Base-by-base conservation (phyloP, 306 rosid genomes). In the Abrus precatorius region DNA sequence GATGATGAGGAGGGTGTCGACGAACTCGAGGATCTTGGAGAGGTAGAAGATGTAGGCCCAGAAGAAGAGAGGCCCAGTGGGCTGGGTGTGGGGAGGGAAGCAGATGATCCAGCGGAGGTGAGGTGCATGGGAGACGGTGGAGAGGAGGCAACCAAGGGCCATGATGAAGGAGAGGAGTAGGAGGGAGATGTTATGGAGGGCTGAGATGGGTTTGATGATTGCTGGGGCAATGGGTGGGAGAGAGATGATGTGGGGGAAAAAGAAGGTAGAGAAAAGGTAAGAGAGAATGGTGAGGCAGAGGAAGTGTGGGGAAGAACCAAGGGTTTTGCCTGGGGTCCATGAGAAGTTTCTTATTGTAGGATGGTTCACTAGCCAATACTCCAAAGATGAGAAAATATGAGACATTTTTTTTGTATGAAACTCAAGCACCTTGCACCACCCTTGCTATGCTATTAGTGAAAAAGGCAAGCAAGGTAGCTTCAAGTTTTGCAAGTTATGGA, bases 41-140 rank as follows among this genome's bases (percentile, higher is more conserved):
- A 95, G 89, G 96, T 95, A 93, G 87, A 91, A 93, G 70, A 93
- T 12, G 90, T 95, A 88, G 41, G 93, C 99, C 99, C 99, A 95
- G 87, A 95, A 95, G 84, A 95, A 95, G 72, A 91, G 87, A 4
- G 98, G 98, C 2, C 98, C 98, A 2, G 47, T 60, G 33, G 93
- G 91, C 1, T 65, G 45, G 56, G 92, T 89, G 2, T 66, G 14
- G 5, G 84, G 87, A 0, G 97, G 95, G 89, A 91, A 76, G 78
- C 97, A 94, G 76, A 92, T 5, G 83, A 85, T 49, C 82, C 77
- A 85, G 57, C 33, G 86, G 75, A 74, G 53, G 40, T 80, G 69
- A 66, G 86, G 86, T 0, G 87, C 81, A 34, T 69, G 86, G 64
- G 86, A 67, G 66, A 85, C 4, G 72, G 78, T 53, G 79, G 93